Evolutionary conservation across 129 eudicot species (phyloP).

Genomic region (Pseudognaphalium luteoalbum): DNA sequence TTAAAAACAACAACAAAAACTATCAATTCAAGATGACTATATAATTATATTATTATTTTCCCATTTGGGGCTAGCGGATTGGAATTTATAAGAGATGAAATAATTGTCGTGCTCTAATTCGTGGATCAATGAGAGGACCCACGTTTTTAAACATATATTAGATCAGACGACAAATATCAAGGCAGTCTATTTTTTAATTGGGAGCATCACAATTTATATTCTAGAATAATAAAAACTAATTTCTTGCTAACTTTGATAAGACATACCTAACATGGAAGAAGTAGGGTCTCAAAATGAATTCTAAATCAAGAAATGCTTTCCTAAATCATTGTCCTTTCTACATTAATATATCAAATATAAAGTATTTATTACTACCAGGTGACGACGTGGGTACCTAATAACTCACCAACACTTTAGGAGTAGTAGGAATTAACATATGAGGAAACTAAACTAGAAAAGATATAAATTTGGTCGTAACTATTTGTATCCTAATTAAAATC

Average conservation of each 20-base stretch:
- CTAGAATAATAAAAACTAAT: neutral
- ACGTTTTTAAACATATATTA: neutral
- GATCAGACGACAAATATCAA: slow-evolving; percentile 4
- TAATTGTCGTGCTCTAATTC: slow-evolving; percentile 16
- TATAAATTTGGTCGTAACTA: neutral
- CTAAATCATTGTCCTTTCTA: slow-evolving; percentile 28
- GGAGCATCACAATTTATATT: neutral
- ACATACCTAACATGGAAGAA: slow-evolving; percentile 38
- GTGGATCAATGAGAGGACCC: slow-evolving; percentile 18
- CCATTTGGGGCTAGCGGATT: neutral
- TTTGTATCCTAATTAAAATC: neutral
- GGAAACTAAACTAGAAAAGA: neutral
- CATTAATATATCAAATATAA: slow-evolving; percentile 9
- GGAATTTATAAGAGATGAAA: slow-evolving; percentile 3
- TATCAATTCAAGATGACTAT: neutral
- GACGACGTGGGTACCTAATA: slow-evolving; percentile 20
- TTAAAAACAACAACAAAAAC: neutral
- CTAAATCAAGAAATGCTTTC: neutral
- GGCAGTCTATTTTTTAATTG: slow-evolving; percentile 12
- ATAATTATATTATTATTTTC: neutral
- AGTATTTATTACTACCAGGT: slow-evolving; percentile 7
- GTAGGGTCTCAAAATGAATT: slow-evolving; percentile 20
- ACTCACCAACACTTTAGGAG: slow-evolving; percentile 19
- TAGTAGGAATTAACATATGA: neutral
- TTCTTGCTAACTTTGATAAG: slow-evolving; percentile 34